Conservation (phyloP, 768 basidiomycete species). For the Filobasidium floriforme region DNA sequence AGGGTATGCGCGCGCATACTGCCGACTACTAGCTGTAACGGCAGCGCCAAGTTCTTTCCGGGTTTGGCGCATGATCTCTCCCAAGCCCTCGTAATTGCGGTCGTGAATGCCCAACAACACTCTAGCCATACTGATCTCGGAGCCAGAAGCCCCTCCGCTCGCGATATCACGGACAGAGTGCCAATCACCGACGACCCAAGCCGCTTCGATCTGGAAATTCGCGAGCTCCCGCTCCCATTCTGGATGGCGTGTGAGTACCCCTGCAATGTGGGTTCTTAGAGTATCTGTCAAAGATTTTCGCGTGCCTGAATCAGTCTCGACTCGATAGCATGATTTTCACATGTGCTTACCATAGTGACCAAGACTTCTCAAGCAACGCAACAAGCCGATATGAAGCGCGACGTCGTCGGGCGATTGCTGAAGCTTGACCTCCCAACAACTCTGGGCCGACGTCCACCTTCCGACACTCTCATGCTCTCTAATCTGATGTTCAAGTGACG, state of each 20-base stretch:
- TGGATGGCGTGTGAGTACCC: constrained; percentile 72
- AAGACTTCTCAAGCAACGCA: constrained; percentile 83
- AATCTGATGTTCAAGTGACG: constrained; percentile 89
- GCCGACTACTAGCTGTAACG: constrained; percentile 69
- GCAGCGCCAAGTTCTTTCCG: constrained; percentile 67
- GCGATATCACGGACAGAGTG: constrained; percentile 63
- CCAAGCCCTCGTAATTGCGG: constrained; percentile 52
- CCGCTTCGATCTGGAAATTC: constrained; percentile 83
- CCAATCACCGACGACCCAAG: constrained; percentile 96
- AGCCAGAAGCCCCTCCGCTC: constrained; percentile 37
- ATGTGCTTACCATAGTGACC: constrained; percentile 81
- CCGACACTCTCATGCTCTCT: constrained; percentile 96
- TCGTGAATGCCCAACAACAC: constrained; percentile 71
- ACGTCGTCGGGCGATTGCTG: constrained; percentile 86
- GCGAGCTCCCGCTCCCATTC: constrained; percentile 71
- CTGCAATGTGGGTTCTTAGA: constrained; percentile 83
- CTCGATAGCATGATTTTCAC: not conserved
- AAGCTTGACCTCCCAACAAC: constrained; percentile 94
- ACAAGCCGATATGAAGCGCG: constrained; percentile 75
- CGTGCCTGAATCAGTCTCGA: not conserved
- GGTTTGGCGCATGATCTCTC: constrained; percentile 49
- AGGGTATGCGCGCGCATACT: constrained; percentile 80
- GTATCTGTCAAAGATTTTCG: constrained; percentile 58
- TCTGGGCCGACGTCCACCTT: constrained; percentile 95
- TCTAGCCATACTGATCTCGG: constrained; percentile 66